Evolutionary conservation across 73 alveolate species (phyloP).

Genomic region (Tetrahymena elliotti): DNA sequence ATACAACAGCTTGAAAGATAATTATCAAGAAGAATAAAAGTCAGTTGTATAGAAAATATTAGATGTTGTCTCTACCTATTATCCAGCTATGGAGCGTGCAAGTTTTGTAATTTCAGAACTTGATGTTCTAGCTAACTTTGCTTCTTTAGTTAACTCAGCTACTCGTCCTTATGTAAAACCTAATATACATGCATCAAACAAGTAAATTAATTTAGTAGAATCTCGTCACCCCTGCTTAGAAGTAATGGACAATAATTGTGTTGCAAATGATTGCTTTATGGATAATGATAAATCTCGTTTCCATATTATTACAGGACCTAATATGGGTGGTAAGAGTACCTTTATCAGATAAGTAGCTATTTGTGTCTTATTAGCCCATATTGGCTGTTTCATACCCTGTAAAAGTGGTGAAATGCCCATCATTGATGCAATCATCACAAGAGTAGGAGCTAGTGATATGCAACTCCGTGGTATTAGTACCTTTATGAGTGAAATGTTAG

Average conservation of each 20-base stretch:
- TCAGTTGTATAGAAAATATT: conserved; percentile 64
- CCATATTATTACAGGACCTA: conserved; percentile 96
- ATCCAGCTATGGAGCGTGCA: conserved; percentile 60
- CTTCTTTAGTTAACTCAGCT: conserved; percentile 51
- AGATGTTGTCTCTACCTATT: conserved; percentile 64
- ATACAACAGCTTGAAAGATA: conserved; percentile 47
- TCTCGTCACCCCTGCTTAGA: conserved; percentile 79
- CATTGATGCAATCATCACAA: conserved; percentile 90
- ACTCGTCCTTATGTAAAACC: conserved; percentile 53
- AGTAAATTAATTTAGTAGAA: conserved; percentile 44
- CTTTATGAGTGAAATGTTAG: conserved; percentile 98
- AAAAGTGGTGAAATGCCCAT: conserved; percentile 83
- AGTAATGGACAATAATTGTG: conserved; percentile 47
- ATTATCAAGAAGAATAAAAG: conserved; percentile 42
- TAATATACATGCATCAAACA: conserved; percentile 1
- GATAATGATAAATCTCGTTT: conserved; percentile 59
- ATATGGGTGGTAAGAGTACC: conserved; percentile 99
- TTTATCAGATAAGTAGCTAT: conserved; percentile 94
- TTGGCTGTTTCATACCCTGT: conserved; percentile 95
- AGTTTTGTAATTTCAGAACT: conserved; percentile 48
- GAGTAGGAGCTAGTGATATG: conserved; percentile 99
- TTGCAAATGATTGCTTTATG: conserved; percentile 42
- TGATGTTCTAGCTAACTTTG: conserved; percentile 73
- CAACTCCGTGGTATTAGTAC: conserved; percentile 92
- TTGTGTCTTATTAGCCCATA: conserved; percentile 86